phyloP scores from a whole-genome alignment of 768 basidiomycete genomes.

The Psilocybe azurescens region DNA sequence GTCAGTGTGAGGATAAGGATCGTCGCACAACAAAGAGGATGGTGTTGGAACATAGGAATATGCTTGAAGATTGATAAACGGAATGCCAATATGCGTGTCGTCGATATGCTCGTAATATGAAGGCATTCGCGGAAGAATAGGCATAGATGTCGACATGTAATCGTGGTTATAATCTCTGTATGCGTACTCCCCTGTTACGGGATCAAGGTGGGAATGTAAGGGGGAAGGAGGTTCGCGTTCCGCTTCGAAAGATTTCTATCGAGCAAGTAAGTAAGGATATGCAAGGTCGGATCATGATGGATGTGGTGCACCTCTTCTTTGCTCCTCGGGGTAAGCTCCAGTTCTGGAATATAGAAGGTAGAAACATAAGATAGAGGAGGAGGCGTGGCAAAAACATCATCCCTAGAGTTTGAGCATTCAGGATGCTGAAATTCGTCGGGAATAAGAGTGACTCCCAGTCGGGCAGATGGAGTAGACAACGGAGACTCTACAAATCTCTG shows the following conservation, averaged over 20 bases:
- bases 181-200: slow-evolving; percentile 20
- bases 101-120: no score
- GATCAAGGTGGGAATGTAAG: slow-evolving; percentile 21
- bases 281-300: neutral
- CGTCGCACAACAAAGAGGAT: no score
- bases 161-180: slow-evolving; percentile 9
- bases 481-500: neutral
- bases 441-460: neutral
- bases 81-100: no score
- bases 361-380: slow-evolving; percentile 19
- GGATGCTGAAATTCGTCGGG: no score
- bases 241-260: neutral
- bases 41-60: no score
- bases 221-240: neutral
- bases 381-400: neutral
- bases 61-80: no score
- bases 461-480: neutral
- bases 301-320: neutral
- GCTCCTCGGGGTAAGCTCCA: slow-evolving; percentile 20
- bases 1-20: no score
- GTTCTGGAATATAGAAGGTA: slow-evolving; percentile 25
- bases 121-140: neutral
- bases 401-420: no score
- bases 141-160: neutral
- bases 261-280: neutral